A percentile compares a stretch with the other conserved stretches of the same genome.
Evolutionary conservation across 495 filamentous ascomycete genomes (phyloP).

Genomic region (Chaetomium tenue): DNA sequence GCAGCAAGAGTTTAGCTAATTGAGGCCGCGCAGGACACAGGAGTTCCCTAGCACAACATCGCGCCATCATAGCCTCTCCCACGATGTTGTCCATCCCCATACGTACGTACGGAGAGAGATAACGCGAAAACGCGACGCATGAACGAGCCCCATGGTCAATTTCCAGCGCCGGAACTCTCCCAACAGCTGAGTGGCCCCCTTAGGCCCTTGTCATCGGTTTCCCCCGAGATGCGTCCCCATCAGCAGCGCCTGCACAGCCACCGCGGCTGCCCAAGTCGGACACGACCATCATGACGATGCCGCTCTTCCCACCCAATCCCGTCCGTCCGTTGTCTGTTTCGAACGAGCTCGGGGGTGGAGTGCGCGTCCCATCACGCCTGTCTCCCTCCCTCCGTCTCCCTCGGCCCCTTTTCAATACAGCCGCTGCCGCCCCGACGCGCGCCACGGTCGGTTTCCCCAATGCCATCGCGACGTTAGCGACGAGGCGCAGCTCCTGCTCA

Average conservation of each 20-base stretch:
- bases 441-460: not conserved
- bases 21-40: too few species aligned
- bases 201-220: not conserved
- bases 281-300: not conserved
- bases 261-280: not conserved
- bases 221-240: not conserved
- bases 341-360: not conserved
- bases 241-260: conserved; percentile 4
- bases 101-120: not conserved
- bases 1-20: too few species aligned
- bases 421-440: not conserved
- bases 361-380: not conserved
- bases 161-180: not conserved
- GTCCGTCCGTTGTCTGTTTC: not conserved
- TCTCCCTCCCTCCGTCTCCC: too few species aligned
- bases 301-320: not conserved
- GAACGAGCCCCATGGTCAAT: not conserved
- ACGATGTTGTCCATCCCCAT: too few species aligned
- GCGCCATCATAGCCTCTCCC: not conserved
- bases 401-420: not conserved
- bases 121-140: not conserved
- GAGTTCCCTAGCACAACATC: not conserved
- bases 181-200: not conserved
- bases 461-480: too few species aligned
- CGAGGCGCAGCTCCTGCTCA: not conserved